Base-by-base conservation (phyloP, 1,284 basidiomycete species). In the Hypsizygus ulmarius region DNA sequence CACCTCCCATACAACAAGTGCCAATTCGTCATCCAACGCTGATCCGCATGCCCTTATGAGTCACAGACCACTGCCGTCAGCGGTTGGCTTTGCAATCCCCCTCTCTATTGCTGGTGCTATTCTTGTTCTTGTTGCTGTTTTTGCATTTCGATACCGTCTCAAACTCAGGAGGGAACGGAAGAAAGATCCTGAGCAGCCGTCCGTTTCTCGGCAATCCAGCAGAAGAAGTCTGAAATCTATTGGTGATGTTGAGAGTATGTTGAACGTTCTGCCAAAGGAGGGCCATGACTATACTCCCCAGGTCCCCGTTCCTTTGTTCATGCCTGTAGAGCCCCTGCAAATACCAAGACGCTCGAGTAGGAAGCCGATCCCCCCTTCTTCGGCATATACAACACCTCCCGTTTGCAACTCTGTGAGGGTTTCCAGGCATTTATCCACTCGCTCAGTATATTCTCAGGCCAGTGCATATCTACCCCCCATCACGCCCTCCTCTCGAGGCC, bases 51-150 rank as follows among this genome's bases (percentile, higher is more conserved):
- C 65, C 32, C 54, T 66, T 10, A 61, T 66, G 7, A 62, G 63
- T 3, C 67, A 57, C 39, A 50, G 55, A 4, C 62, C 68, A 8
- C 27, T 18, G 15, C 60, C 66, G 3, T 69, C 74, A 3, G 59
- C 64, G 19, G 72, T 69, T 0, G 73, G 74, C 1, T 67, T 72
- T 44, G 74, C 71, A 11, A 65, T 77, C 15, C 76, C 75, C 1
- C 64, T 78, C 29, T 69, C 73, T 3, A 63, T 74, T 45, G 65
- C 75, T 15, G 64, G 63, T 25, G 64, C 63, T 15, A 68, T 77
- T 50, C 51, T 75, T 29, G 50, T 78, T 15, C 54, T 67, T 19
- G 74, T 73, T 0, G 54, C 58, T 29, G 59, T 58, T 10, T 56
- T 75, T 12, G 59, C 59, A 3, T 39, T 67, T 42, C 59, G 59